A percentile compares a stretch with the other conserved stretches of the same genome.
phyloP scores from a whole-genome alignment of 306 rosid genomes.

The Rubus parviflorus region DNA sequence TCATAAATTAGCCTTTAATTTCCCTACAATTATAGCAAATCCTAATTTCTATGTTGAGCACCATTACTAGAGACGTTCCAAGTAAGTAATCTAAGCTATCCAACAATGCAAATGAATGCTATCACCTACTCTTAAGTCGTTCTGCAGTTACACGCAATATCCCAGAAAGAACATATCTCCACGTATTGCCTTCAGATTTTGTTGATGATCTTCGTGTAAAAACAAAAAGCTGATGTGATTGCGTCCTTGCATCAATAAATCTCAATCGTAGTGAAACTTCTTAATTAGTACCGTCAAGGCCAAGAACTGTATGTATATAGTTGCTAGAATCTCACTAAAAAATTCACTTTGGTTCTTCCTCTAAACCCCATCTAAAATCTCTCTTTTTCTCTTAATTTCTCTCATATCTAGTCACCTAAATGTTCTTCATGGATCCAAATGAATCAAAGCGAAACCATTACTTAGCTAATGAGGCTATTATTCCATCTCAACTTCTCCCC shows the following conservation, averaged over 20 bases:
- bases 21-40: conserved; percentile 11
- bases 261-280: neutral
- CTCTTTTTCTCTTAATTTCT: conserved; percentile 18
- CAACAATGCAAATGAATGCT: neutral
- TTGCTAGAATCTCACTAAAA: neutral
- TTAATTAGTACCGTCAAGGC: neutral
- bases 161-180: neutral
- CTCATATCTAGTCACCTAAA: neutral
- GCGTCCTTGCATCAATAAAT: conserved; percentile 22
- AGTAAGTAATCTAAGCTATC: conserved; percentile 8
- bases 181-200: neutral
- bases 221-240: neutral
- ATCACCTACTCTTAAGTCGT: neutral
- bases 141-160: neutral
- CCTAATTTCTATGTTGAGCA: conserved; percentile 8
- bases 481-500: neutral
- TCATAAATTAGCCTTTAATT: neutral
- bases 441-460: conserved; percentile 12
- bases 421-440: conserved; percentile 25
- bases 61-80: neutral
- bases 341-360: conserved; percentile 14
- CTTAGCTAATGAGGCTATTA: neutral
- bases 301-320: conserved; percentile 12
- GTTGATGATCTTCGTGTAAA: neutral
- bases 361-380: conserved; percentile 2